Conservation (phyloP, 2,329 filamentous ascomycete genomes). For the Rhexocercosporidium sp. region DNA sequence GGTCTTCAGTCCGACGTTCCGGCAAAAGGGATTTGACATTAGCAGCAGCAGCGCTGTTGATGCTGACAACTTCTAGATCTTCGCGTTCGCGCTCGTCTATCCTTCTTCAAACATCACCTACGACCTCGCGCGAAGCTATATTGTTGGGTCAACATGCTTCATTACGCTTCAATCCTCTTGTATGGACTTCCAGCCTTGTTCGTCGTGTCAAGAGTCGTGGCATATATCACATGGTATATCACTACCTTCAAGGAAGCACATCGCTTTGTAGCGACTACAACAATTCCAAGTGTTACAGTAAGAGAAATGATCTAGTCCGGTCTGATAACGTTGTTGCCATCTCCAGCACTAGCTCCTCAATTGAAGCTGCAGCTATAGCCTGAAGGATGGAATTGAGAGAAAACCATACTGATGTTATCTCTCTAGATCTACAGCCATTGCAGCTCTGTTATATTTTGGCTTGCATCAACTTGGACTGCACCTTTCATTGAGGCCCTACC, state of each 20-base stretch:
- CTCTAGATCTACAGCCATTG: constrained; percentile 13
- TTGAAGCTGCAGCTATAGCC: background rate
- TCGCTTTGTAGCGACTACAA: constrained; percentile 16
- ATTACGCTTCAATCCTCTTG: background rate
- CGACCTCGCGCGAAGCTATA: background rate
- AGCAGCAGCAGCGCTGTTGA: background rate
- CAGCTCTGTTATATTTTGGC: constrained; percentile 22
- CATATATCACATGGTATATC: constrained; percentile 5
- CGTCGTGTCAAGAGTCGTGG: constrained; percentile 1
- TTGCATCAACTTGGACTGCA: constrained; percentile 23
- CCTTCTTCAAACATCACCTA: too few relatives aligned
- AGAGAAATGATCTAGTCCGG: background rate
- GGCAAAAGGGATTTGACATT: background rate
- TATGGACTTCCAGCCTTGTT: constrained; percentile 13
- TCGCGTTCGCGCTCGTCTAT: background rate
- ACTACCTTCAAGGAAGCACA: constrained; percentile 11
- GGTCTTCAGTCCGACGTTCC: background rate
- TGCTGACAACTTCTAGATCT: background rate
- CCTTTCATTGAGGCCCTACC: constrained; percentile 24
- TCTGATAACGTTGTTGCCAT: background rate
- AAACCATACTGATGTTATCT: background rate
- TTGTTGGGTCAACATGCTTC: background rate
- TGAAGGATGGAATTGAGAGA: too few relatives aligned
- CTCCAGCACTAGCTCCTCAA: background rate
- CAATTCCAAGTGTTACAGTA: constrained; percentile 22